Evolutionary conservation across 371 early-diverging fungal genomes (phyloP), one percentile per base, ranked within the genome.

Genomic region (Rhizomucor pusillus): DNA sequence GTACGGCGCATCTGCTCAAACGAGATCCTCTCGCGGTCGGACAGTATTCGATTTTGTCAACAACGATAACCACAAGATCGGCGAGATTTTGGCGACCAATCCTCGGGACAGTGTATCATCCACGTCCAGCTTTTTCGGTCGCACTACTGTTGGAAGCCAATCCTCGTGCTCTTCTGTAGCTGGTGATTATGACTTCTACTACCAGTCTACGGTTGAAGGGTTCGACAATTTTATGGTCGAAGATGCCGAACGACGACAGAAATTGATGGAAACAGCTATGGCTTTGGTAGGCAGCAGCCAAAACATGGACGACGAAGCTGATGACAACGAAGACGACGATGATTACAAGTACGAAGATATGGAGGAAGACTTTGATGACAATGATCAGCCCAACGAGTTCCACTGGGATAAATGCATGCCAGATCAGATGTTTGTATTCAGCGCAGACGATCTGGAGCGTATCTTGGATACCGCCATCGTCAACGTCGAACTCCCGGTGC

Each of bases 401-500:
- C 70, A 87, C 43, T 93, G 88, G 89, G 86, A 86, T 50, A 79
- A 66, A 45, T 89, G 92, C 69, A 72, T 79, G 57, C 87, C 86
- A 3, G 88, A 91, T 67, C 94, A 92, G 66, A 93, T 93, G 93
- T 88, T 92, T 72, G 95, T 94, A 10, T 90, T 95, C 65, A 81
- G 49, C 43, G 56, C 47, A 47, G 56, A 58, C 48, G 76, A 85
- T 7, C 67, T 91, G 36, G 70, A 77, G 5, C 79, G 79, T 52
- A 81, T 93, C 25, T 69, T 93, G 34, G 74, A 88, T 46, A 83
- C 86, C 1, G 78, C 88, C 12, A 80, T 93, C 52, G 75, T 73
- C 29, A 71, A 77, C 22, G 77, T 89, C 47, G 78, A 73, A 24
- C 20, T 70, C 2, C 88, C 88, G 1, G 52, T 71, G 43, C 43